A percentile compares a stretch with the other conserved stretches of the same genome.
Conservation (phyloP, 2,329 filamentous ascomycete genomes). For the Verticillium nubilum region DNA sequence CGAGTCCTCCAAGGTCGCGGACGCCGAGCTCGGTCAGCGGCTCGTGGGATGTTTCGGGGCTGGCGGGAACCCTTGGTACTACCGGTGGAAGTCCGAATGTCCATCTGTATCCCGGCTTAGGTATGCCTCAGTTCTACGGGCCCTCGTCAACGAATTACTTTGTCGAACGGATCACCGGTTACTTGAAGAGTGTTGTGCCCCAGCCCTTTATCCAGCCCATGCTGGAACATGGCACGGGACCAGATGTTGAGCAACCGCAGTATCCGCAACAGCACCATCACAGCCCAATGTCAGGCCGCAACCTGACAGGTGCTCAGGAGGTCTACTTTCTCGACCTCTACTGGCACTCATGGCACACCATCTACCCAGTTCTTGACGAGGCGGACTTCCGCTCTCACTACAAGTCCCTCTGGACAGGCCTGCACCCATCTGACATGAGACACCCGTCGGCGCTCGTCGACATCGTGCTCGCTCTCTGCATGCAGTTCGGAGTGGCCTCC, state of each 20-base stretch:
- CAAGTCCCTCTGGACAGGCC: slow-evolving; percentile 28
- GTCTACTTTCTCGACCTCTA: slow-evolving; percentile 40
- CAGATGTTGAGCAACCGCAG: slow-evolving; percentile 22
- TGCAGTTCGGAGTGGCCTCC: slow-evolving; percentile 34
- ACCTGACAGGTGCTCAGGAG: slow-evolving; percentile 34
- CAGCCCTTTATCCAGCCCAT: slow-evolving; percentile 32
- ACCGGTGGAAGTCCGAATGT: slow-evolving; percentile 7
- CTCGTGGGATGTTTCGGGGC: not conserved
- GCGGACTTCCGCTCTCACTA: slow-evolving; percentile 37
- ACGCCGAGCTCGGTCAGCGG: not conserved
- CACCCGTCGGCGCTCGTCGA: slow-evolving; percentile 44
- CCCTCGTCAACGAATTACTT: not conserved
- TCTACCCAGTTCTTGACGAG: slow-evolving; percentile 37
- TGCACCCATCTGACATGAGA: slow-evolving; percentile 18
- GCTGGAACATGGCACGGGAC: slow-evolving; percentile 30
- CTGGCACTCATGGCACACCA: slow-evolving; percentile 39
- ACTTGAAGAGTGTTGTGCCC: slow-evolving; percentile 21
- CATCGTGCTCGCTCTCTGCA: slow-evolving; percentile 44
- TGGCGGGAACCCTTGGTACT: slow-evolving; percentile 26
- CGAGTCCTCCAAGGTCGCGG: slow-evolving; percentile 4
- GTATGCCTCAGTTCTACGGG: not conserved
- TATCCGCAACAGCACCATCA: slow-evolving; percentile 11
- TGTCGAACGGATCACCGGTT: not conserved
- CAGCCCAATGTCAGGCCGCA: slow-evolving; percentile 1
- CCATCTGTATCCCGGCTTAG: not conserved